A percentile compares a stretch with the other conserved stretches of the same genome.
Evolutionary conservation across 1,284 basidiomycete genomes (phyloP).

Genomic region (Fomitiporia mediterranea): DNA sequence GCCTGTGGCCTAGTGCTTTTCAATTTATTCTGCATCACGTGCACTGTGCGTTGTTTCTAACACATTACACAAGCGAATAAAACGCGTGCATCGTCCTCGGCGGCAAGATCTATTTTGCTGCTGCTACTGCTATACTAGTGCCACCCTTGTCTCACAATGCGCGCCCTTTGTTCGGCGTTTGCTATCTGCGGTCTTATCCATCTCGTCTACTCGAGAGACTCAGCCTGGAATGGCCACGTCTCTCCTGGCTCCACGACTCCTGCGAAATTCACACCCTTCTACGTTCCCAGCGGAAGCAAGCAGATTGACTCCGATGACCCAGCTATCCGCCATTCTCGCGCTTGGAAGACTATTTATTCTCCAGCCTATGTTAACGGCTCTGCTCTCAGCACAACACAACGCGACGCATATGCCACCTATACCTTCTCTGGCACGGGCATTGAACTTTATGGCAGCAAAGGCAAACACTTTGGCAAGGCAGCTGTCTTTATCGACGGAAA

Average conservation of each 20-base stretch:
- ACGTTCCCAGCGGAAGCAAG: conserved; percentile 23
- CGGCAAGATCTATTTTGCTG: not conserved
- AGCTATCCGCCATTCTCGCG: conserved; percentile 19
- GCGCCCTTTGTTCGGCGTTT: not conserved
- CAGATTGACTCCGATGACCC: conserved; percentile 21
- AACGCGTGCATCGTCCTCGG: not conserved
- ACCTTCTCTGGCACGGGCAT: conserved; percentile 66
- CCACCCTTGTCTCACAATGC: not conserved
- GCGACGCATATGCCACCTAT: conserved; percentile 49
- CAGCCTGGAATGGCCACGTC: conserved; percentile 23
- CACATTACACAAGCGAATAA: not conserved
- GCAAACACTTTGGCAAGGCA: conserved; percentile 48
- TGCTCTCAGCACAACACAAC: conserved; percentile 17
- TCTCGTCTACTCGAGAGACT: conserved; percentile 10
- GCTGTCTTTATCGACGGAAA: conserved; percentile 56
- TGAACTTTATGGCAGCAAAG: conserved; percentile 69
- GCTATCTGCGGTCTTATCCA: not conserved
- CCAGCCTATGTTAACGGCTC: conserved; percentile 20
- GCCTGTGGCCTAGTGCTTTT: not conserved
- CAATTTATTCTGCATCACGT: not conserved
- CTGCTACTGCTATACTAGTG: too few species aligned
- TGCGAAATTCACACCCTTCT: conserved; percentile 24
- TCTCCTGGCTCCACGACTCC: conserved; percentile 20
- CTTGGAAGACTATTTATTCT: conserved; percentile 20
- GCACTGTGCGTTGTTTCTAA: not conserved